phyloP scores from a whole-genome alignment of 192 early-diverging fungal genomes.

The Rhizophlyctis rosea region DNA sequence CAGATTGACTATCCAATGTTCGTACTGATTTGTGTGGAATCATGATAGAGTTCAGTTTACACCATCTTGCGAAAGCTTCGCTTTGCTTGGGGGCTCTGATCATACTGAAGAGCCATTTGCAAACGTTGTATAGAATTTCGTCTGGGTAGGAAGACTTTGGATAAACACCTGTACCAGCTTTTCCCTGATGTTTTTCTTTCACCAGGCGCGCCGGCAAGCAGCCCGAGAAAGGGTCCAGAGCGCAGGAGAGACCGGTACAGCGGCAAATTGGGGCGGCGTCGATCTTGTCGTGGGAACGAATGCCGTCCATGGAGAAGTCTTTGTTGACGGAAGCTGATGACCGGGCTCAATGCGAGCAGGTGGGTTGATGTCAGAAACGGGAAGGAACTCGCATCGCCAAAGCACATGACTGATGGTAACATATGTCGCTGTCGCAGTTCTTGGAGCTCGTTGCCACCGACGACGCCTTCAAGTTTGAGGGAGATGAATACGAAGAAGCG shows the following conservation, averaged over 20 bases:
- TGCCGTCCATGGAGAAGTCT: slow-evolving; percentile 34
- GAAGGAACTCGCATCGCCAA: too few species aligned
- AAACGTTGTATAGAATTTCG: slow-evolving; percentile 51
- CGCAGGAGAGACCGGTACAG: slow-evolving; percentile 56
- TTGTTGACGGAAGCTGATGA: slow-evolving; percentile 19
- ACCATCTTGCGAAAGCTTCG: slow-evolving; percentile 45
- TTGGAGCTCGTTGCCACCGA: too few species aligned
- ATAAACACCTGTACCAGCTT: neutral
- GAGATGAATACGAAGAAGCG: too few species aligned
- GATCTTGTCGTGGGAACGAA: slow-evolving; percentile 33
- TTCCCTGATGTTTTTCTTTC: neutral
- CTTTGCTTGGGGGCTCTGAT: slow-evolving; percentile 63
- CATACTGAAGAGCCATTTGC: slow-evolving; percentile 61
- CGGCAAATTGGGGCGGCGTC: slow-evolving; percentile 35
- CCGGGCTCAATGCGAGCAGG: slow-evolving; percentile 29
- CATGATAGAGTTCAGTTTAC: slow-evolving; percentile 4
- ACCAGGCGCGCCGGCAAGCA: slow-evolving; percentile 28
- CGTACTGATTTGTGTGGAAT: slow-evolving; percentile 4
- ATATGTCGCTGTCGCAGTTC: too few species aligned
- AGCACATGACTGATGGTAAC: too few species aligned
- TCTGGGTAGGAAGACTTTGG: slow-evolving; percentile 5
- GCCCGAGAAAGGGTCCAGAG: slow-evolving; percentile 26
- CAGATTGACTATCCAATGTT: slow-evolving; percentile 37
- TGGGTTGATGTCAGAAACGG: too few species aligned
- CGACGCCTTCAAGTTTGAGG: too few species aligned